These are phyloP conservation scores for Diaporthe helianthi DNA, from an alignment of 2,329 filamentous ascomycete species.

Conservation along the genomic window DNA sequence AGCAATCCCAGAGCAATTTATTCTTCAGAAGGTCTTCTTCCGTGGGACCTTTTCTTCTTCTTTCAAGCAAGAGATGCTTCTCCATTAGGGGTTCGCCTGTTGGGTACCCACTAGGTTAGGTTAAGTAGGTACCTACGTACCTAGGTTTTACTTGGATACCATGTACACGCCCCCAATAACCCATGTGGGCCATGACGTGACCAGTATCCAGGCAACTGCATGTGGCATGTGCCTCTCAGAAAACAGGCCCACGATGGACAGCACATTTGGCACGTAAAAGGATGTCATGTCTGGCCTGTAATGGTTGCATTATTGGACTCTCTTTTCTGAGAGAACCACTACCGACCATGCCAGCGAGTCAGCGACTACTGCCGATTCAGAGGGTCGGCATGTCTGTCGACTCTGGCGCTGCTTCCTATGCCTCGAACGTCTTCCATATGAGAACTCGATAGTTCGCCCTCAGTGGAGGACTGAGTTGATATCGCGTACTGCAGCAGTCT, in stretches of 20 bases:
- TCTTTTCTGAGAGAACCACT: background rate
- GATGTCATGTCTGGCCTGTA: background rate
- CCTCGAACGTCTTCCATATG: conserved; percentile 2
- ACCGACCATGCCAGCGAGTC: background rate
- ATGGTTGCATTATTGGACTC: background rate
- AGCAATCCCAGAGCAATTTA: too few relatives aligned
- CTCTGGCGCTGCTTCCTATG: conserved; percentile 15
- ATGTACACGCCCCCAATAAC: background rate
- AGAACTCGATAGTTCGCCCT: background rate
- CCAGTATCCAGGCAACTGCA: background rate
- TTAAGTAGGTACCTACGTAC: background rate
- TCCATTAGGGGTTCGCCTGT: too few relatives aligned
- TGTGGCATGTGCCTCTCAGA: background rate
- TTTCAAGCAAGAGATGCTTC: too few relatives aligned
- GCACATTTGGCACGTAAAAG: background rate
- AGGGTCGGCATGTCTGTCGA: background rate
- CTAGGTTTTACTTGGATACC: too few relatives aligned
- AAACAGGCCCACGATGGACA: background rate
- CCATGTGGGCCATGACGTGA: background rate
- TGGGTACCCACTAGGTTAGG: too few relatives aligned
- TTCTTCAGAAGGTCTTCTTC: too few relatives aligned
- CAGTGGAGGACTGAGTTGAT: background rate
- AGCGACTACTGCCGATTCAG: background rate
- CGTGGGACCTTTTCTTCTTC: too few relatives aligned
- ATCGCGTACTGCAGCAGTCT: background rate